phyloP scores from a whole-genome alignment of 2,329 filamentous ascomycete species.

The Purpureocillium lavendulum region DNA sequence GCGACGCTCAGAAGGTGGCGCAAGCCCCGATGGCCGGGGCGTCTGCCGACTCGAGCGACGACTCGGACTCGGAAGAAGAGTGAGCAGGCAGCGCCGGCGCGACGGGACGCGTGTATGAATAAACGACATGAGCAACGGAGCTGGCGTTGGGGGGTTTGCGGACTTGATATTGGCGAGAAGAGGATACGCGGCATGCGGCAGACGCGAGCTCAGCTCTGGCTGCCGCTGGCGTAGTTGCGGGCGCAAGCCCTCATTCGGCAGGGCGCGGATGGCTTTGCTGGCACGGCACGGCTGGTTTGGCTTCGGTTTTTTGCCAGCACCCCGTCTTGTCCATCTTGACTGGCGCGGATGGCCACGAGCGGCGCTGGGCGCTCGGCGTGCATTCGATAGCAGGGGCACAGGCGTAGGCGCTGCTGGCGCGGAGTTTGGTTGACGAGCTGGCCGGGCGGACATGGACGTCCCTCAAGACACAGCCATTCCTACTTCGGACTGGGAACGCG shows the following conservation, averaged over 20 bases:
- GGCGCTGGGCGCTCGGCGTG: too few relatives aligned
- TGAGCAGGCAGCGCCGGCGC: constrained; percentile 16
- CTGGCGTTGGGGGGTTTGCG: constrained; percentile 7
- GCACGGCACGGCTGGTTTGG: too few relatives aligned
- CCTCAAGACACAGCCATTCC: background rate
- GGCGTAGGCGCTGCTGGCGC: too few relatives aligned
- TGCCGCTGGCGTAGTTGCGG: too few relatives aligned
- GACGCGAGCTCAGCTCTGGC: too few relatives aligned
- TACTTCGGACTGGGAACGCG: constrained; percentile 1
- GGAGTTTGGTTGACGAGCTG: constrained; percentile 1
- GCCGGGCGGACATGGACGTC: too few relatives aligned
- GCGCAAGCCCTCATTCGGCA: too few relatives aligned
- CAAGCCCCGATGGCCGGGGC: constrained; percentile 18
- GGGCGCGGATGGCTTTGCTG: too few relatives aligned
- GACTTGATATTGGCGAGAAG: background rate
- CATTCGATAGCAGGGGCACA: too few relatives aligned
- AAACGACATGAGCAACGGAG: constrained; percentile 9
- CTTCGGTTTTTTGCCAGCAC: too few relatives aligned
- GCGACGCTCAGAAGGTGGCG: constrained; percentile 15
- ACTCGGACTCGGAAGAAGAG: constrained; percentile 39
- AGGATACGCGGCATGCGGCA: too few relatives aligned
- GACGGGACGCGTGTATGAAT: constrained; percentile 6
- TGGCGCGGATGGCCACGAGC: background rate
- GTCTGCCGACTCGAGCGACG: constrained; percentile 27
- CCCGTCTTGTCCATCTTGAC: background rate